phyloP scores from a whole-genome alignment of 768 basidiomycete species.

The Phylloporus arenicola region DNA sequence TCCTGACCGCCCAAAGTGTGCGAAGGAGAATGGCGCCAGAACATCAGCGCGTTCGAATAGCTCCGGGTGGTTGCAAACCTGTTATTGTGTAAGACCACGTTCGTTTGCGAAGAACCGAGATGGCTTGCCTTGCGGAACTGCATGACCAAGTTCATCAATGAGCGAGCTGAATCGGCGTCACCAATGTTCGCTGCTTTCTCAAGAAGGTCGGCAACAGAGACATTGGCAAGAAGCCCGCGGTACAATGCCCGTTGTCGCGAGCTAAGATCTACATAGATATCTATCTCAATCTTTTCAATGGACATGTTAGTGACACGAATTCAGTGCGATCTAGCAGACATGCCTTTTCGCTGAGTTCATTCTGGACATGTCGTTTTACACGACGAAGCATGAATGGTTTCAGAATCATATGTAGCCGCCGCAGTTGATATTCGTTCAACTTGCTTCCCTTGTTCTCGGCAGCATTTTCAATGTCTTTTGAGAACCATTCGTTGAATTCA shows the following conservation, averaged over 20 bases:
- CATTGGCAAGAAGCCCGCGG: slow-evolving; percentile 83
- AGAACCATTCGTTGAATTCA: slow-evolving; percentile 99
- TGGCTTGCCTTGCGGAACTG: slow-evolving; percentile 88
- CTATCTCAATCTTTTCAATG: slow-evolving; percentile 83
- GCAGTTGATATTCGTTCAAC: slow-evolving; percentile 91
- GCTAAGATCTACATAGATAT: slow-evolving; percentile 90
- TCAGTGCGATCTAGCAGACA: slow-evolving; percentile 30
- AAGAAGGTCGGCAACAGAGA: slow-evolving; percentile 90
- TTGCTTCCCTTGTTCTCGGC: slow-evolving; percentile 86
- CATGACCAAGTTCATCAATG: slow-evolving; percentile 99
- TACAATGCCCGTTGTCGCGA: slow-evolving; percentile 90
- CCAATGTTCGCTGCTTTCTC: slow-evolving; percentile 90
- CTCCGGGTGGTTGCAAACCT: slow-evolving; percentile 98
- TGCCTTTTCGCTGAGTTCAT: slow-evolving; percentile 98
- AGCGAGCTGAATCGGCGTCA: slow-evolving; percentile 86
- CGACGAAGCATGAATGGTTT: slow-evolving; percentile 99
- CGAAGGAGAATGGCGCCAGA: slow-evolving; percentile 86
- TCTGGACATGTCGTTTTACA: slow-evolving; percentile 98
- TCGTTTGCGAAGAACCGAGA: slow-evolving; percentile 1
- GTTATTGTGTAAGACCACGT: slow-evolving; percentile 4
- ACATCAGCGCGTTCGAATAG: slow-evolving; percentile 97
- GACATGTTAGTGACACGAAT: slow-evolving; percentile 83
- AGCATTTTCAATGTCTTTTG: slow-evolving; percentile 97
- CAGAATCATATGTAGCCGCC: slow-evolving; percentile 95
- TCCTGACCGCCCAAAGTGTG: slow-evolving; percentile 73